Evolutionary conservation across 495 filamentous ascomycete genomes (phyloP), one percentile per base, ranked within the genome.

Genomic region (Hypoxylon fuscum): DNA sequence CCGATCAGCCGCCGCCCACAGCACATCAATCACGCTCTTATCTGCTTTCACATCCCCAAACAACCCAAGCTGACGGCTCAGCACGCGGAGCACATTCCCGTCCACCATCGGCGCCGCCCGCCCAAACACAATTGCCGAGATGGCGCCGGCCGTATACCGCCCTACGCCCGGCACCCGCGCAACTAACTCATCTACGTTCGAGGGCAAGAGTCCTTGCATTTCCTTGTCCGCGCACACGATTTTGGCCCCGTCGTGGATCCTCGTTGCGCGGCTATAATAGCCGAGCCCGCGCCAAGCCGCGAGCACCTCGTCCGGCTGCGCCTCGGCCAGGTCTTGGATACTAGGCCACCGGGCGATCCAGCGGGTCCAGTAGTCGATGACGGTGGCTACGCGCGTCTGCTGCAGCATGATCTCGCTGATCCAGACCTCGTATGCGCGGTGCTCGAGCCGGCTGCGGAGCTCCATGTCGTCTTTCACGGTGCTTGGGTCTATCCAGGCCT

Each of bases 371-470:
- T 80, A 80, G 21, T 70, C 68, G 2, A 78, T 68, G 5, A 78
- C 79, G 10, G 63, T 61, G 5, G 73, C 68, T n/a, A 79, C 79
- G 49, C 79, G 79, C 5, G 79, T 81, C 66, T 81, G 79, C 68
- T 81, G 79, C 18, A 81, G 66, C 79, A 81, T 81, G 49, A 77
- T 70, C 51, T 81, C 79, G 66, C 77, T 79, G 60, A 81, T 79
- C 72, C 76, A 80, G 51, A 81, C 79, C 52, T 81, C 73, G 62
- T 81, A 81, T 22, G 79, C 79, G 56, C 79, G 75, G 3, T 59
- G 70, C 42, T 72, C 66, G 35, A 79, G 72, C 34, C 29, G 38
- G 40, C 46, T 8, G 10, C 66, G 70, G 8, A 73, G 59, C 5
- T 45, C 45, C 1, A 27, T 5, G 34, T 14, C n/a, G 11, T 65